Evolutionary conservation across 192 early-diverging fungal genomes (phyloP), one percentile per base, ranked within the genome.

Genomic region (Coemansia sp.): DNA sequence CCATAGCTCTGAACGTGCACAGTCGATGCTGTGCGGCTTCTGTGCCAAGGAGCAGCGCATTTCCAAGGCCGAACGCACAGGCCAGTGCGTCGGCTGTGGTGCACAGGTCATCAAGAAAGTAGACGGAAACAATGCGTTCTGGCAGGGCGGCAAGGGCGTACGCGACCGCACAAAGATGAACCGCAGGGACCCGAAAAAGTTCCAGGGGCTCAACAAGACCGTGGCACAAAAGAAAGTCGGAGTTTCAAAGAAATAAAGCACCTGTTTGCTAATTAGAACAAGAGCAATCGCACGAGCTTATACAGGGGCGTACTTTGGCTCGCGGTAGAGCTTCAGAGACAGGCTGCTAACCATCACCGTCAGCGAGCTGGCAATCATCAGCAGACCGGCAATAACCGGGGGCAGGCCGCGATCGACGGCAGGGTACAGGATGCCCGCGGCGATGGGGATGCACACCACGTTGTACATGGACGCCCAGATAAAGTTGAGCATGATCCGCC

Each of bases 61-160:
- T 14, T 61, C 67, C 0, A 73, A 66, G 48, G 52, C 55, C 0
- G 59, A 67, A 19, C 49, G 59, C 67, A 56, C 56, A 37, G 47
- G 68, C 21, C 8, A 83, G 78, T 78, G 69, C 51, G 16, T 38
- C 20, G 22, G 45, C 6, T 93, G 92, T 60, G 89, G 86, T 3
- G 64, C 76, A 39, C 81, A 80, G 47, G 67, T 87, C 17, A 54
- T 78, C 20, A 76, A 68, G 20, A 64, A 49, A 3, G 19, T 56
- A 4, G 75, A 73, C 28, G 80, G 78, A 3, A 69, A 79, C 13
- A 73, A 79, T 21, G 70, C 70, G 5, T 95, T 88, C 48, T 96
- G 93, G 93, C 89, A 96, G 64, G 93, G 91, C 34, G 91, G 93
- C 10, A 73, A 86, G 19, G 93, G 93, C 4, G 85, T 85, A 17